Percentiles rank a stretch among this genome's conserved stretches.
Evolutionary conservation across 352 stramenopile genomes (phyloP).

Genomic region (Globisporangium spinosum): DNA sequence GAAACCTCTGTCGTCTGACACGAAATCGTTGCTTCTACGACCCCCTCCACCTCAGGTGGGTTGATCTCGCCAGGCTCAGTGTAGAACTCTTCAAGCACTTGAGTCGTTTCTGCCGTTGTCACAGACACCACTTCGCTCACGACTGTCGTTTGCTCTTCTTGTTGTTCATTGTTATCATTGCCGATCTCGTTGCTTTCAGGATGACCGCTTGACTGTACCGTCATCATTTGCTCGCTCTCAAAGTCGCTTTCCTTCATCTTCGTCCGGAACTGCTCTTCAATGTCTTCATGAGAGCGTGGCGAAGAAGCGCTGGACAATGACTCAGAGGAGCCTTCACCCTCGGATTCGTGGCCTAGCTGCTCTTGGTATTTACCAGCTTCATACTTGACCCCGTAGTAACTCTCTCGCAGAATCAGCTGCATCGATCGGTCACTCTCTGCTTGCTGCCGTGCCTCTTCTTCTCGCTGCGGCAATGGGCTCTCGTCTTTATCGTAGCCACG

Average conservation of each 20-base stretch:
- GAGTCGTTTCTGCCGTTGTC: background rate
- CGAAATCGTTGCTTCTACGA: background rate
- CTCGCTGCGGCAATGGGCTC: background rate
- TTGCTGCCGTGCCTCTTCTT: background rate
- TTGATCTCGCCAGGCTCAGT: background rate
- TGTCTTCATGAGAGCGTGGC: background rate
- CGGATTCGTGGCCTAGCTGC: background rate
- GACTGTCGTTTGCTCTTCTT: background rate
- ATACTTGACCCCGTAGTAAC: slow-evolving; percentile 6
- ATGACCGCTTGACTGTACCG: background rate
- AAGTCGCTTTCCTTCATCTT: slow-evolving; percentile 1
- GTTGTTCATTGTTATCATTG: background rate
- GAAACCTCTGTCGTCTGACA: background rate
- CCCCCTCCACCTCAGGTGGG: background rate
- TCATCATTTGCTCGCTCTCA: background rate
- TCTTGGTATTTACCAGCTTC: background rate
- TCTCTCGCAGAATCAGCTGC: background rate
- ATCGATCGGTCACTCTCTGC: background rate
- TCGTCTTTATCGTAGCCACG: background rate
- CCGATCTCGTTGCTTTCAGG: background rate
- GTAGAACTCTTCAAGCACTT: background rate
- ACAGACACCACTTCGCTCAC: background rate
- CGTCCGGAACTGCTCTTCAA: background rate
- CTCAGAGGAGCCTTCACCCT: background rate
- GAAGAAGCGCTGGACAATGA: background rate